phyloP scores from a whole-genome alignment of 257 asterid genomes.

The Leonotis leonurus region DNA sequence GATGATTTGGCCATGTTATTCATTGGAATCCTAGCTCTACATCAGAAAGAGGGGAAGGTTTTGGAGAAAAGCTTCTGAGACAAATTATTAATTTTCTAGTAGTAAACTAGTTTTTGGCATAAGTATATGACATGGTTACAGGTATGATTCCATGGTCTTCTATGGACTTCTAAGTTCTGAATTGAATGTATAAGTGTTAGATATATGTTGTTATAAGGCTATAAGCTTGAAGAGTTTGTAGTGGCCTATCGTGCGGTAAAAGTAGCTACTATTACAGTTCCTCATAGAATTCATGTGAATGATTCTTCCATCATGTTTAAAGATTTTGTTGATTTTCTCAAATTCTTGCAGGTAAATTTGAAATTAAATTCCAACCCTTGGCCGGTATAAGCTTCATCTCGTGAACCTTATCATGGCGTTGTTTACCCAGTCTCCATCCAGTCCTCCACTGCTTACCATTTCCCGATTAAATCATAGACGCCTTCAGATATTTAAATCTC shows the following conservation, averaged over 20 bases:
- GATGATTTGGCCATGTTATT: not conserved
- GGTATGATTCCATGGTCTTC: not conserved
- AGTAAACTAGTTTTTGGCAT: not conserved
- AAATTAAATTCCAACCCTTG: too few relatives aligned
- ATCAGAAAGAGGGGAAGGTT: not conserved
- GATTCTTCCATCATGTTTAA: not conserved
- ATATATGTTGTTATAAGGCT: too few relatives aligned
- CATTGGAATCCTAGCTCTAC: not conserved
- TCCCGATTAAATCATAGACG: conserved; percentile 25
- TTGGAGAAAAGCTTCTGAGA: not conserved
- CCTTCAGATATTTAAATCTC: conserved; percentile 26
- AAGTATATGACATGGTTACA: not conserved
- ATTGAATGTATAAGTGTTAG: not conserved
- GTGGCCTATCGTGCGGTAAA: not conserved
- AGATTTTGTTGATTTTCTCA: conserved; percentile 6
- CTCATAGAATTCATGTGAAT: too few relatives aligned
- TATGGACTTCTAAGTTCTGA: too few relatives aligned
- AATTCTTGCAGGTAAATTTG: conserved; percentile 29
- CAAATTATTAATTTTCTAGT: not conserved
- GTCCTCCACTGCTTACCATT: conserved; percentile 23
- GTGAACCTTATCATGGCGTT: conserved; percentile 40
- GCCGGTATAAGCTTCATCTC: too few relatives aligned
- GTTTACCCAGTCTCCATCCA: conserved; percentile 32
- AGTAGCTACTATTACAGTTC: too few relatives aligned
- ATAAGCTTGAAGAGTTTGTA: too few relatives aligned